These are phyloP conservation scores for Fusarium incarnatum DNA, from an alignment of 2,329 filamentous ascomycete species.

Conservation along the genomic window DNA sequence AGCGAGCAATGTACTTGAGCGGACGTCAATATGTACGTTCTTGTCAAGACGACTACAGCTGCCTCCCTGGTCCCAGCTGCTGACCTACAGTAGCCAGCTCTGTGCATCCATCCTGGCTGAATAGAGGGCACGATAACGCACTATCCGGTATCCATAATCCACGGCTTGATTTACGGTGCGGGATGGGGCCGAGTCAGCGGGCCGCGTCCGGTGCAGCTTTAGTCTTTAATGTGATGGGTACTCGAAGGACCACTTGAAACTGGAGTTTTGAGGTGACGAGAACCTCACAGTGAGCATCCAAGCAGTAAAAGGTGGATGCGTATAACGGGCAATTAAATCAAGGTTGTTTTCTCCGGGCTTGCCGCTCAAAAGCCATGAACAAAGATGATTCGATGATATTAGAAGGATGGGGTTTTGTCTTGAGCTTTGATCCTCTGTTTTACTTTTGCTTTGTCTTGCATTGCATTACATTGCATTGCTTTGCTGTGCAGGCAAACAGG, in stretches of 20 bases:
- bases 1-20: conserved; percentile 5
- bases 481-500: neutral
- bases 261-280: neutral
- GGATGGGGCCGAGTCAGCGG: conserved; percentile 1
- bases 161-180: conserved; percentile 1
- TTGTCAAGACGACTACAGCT: neutral
- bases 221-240: neutral
- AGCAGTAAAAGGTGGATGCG: neutral
- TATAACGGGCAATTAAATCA: neutral
- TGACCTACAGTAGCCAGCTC: neutral
- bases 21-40: neutral
- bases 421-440: neutral
- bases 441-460: neutral
- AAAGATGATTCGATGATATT: conserved; percentile 2
- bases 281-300: conserved; percentile 30
- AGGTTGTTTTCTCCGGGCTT: conserved; percentile 6
- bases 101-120: neutral
- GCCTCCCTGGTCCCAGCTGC: neutral
- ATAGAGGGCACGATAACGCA: neutral
- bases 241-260: neutral
- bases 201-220: neutral
- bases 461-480: neutral
- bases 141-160: neutral
- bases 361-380: neutral
- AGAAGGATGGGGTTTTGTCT: conserved; percentile 11